Evolutionary conservation across 2,329 filamentous ascomycete species (phyloP).

Genomic region (Phialophora tarda): DNA sequence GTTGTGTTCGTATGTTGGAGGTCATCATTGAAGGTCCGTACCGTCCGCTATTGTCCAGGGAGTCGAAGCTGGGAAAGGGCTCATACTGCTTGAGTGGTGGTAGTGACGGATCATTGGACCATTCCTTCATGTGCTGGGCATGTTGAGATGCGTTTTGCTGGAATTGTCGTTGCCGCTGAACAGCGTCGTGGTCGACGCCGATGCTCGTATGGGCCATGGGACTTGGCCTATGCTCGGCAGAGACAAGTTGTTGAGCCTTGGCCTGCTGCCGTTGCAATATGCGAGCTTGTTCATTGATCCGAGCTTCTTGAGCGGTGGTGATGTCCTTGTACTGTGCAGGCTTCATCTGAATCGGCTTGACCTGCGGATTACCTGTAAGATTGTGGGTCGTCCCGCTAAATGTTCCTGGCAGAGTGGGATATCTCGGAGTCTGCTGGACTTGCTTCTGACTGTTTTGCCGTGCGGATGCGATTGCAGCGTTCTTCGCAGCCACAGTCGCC

Average conservation of each 20-base stretch:
- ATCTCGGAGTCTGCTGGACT: slow-evolving; percentile 7
- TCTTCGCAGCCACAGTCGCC: slow-evolving; percentile 32
- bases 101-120: slow-evolving; percentile 36
- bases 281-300: slow-evolving; percentile 38
- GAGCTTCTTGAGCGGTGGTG: slow-evolving; percentile 37
- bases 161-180: slow-evolving; percentile 39
- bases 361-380: slow-evolving; percentile 27
- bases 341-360: slow-evolving; percentile 31
- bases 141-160: slow-evolving; percentile 39
- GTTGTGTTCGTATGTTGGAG: slow-evolving; percentile 26
- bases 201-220: slow-evolving; percentile 23
- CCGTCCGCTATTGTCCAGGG: slow-evolving; percentile 9
- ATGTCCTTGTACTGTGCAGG: slow-evolving; percentile 36
- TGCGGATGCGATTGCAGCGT: slow-evolving; percentile 33
- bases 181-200: slow-evolving; percentile 38
- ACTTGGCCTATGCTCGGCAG: slow-evolving; percentile 17
- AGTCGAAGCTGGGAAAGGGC: slow-evolving; percentile 27
- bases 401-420: slow-evolving; percentile 24
- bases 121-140: slow-evolving; percentile 37
- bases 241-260: slow-evolving; percentile 35
- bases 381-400: slow-evolving; percentile 34
- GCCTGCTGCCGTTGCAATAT: slow-evolving; percentile 39
- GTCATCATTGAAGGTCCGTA: slow-evolving; percentile 31
- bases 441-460: slow-evolving; percentile 22
- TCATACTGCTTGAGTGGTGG: slow-evolving; percentile 33